Evolutionary conservation across 2,329 filamentous ascomycete species (phyloP).

Genomic region (Hysterium pulicare): DNA sequence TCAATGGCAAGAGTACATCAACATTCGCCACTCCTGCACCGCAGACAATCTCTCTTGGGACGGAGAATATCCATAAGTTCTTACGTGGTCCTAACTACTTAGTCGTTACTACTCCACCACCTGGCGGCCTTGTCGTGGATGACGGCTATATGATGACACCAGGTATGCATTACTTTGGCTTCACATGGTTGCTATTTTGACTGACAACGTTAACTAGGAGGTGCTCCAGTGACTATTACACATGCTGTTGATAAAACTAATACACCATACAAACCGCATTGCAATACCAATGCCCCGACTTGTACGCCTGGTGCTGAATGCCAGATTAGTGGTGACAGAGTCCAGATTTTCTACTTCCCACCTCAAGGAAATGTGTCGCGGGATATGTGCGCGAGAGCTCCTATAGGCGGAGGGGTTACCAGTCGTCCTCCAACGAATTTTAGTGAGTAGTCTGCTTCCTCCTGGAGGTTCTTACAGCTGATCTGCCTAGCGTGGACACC

Average conservation of each 20-base stretch:
- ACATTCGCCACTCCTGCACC: conserved; percentile 11
- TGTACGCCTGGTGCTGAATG: conserved; percentile 13
- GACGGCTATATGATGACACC: conserved; percentile 13
- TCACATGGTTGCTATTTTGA: neutral
- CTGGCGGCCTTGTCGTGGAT: conserved; percentile 9
- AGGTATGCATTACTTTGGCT: conserved; percentile 3
- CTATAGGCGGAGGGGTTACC: conserved; percentile 4
- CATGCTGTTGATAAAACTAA: too few species aligned
- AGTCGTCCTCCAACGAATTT: conserved; percentile 15
- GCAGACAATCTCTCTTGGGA: conserved; percentile 10
- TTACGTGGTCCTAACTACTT: conserved; percentile 6
- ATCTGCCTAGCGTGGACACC: conserved; percentile 9
- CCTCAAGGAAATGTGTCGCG: conserved; percentile 12
- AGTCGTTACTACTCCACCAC: conserved; percentile 11
- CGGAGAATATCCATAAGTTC: conserved; percentile 10
- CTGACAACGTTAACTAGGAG: neutral
- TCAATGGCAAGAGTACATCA: conserved; percentile 13
- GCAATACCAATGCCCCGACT: conserved; percentile 14
- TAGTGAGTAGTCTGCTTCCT: neutral
- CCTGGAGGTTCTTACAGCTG: neutral
- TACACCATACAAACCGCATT: conserved; percentile 16
- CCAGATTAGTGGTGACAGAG: conserved; percentile 12
- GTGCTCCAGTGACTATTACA: neutral
- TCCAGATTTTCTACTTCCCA: conserved; percentile 17
- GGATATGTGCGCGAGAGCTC: conserved; percentile 15